These are phyloP conservation scores for Populus trichocarpa DNA, from an alignment of 441 rosid species.

Conservation along the genomic window DNA sequence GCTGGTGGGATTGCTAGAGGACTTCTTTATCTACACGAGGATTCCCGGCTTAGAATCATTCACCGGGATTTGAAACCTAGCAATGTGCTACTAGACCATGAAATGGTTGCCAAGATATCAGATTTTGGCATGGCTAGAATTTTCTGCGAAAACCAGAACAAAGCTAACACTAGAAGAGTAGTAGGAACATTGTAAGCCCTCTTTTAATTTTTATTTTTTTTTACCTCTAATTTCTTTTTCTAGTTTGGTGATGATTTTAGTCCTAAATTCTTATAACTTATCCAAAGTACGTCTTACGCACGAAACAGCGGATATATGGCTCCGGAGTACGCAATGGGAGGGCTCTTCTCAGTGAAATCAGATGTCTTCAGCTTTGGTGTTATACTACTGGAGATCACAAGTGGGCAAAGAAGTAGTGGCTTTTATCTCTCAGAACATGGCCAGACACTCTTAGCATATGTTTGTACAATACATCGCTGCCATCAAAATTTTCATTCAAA, in stretches of 20 bases:
- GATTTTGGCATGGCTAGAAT: constrained; percentile 43
- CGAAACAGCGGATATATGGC: constrained; percentile 20
- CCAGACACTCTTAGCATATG: constrained; percentile 9
- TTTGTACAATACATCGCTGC: background rate
- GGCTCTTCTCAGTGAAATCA: constrained; percentile 36
- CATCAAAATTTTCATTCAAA: background rate
- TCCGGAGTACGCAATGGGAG: constrained; percentile 37
- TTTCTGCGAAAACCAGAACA: constrained; percentile 24
- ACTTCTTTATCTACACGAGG: constrained; percentile 36
- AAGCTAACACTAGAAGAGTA: constrained; percentile 26
- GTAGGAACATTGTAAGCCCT: constrained; percentile 32
- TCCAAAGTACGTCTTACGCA: background rate
- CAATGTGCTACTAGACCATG: constrained; percentile 29
- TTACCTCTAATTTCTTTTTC: background rate
- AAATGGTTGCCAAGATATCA: constrained; percentile 40
- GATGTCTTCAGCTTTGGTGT: constrained; percentile 53
- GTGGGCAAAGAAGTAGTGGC: constrained; percentile 32
- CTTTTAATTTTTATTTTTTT: background rate
- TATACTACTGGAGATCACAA: constrained; percentile 33
- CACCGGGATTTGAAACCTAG: constrained; percentile 38
- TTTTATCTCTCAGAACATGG: constrained; percentile 18
- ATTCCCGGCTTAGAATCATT: constrained; percentile 34
- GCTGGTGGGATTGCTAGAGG: constrained; percentile 36
- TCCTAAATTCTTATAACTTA: background rate
- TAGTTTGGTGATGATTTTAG: background rate